Base-by-base conservation (phyloP, 768 basidiomycete genomes). In the Trametes meyenii region DNA sequence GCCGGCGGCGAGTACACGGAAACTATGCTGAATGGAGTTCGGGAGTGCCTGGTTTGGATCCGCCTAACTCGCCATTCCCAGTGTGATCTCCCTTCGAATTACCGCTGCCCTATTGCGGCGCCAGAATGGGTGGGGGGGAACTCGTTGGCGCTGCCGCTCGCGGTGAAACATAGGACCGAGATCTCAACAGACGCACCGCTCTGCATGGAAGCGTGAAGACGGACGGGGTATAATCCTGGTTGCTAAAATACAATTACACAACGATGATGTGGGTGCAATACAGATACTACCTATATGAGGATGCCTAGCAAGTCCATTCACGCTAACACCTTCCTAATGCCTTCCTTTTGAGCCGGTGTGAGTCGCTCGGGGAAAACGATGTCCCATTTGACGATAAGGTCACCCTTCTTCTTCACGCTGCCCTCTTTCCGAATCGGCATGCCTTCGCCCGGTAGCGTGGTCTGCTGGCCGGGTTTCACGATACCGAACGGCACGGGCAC, bases 391-490 rank as follows among this genome's bases (percentile, higher is more conserved):
- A 96, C 81, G 50, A 91, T 78, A 53, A 98, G 73, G 75, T 98
- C 92, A 1, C 96, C 96, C 76, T 91, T 93, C 63, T 78, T 84
- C 76, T 80, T 83, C 59, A 78, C 78, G 44, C 78, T 79, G 17
- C 87, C 87, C 61, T 87, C 89, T 73, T 92, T 95, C 59, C 94
- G 82, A 49, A 95, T 86, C 2, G 96, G 95, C 93, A 96, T 94
- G 8, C 94, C 94, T 72, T 97, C 94, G 1, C 87, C 89, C 2
- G 77, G 49, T 3, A 97, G 73, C 26, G 77, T 82, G 19, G 85
- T 90, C 73, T 89, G 83, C 75, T 88, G 84, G 7, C 86, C 88
- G 1, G 93, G 92, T 70, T 88, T 92, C 33, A 96, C 79, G 13
- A 93, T 73, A 2, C 87, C 86, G 7, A 73, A 65, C 0, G 96